phyloP scores from a whole-genome alignment of 495 filamentous ascomycete species.

The Aspergillus ostianus region DNA sequence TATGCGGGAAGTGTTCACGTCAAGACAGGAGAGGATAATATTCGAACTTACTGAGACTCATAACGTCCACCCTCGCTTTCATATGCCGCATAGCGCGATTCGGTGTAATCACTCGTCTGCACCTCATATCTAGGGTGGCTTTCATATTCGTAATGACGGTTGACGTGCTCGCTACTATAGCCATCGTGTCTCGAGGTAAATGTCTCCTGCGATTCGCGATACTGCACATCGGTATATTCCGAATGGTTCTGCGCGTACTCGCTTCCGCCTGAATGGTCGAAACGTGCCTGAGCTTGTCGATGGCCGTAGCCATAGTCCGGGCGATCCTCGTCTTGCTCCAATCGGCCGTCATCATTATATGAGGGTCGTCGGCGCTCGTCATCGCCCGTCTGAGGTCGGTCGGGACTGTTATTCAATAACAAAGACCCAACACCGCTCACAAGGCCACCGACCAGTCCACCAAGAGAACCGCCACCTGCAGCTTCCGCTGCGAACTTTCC shows the following conservation, averaged over 20 bases:
- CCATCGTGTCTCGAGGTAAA: conserved; percentile 21
- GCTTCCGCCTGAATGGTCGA: too few species aligned
- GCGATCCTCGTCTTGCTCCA: neutral
- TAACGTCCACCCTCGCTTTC: neutral
- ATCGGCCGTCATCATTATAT: conserved; percentile 27
- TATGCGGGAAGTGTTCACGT: neutral
- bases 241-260: neutral
- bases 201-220: conserved; percentile 5
- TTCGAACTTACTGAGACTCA: conserved; percentile 14
- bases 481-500: conserved; percentile 44
- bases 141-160: conserved; percentile 9
- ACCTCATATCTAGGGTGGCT: conserved; percentile 6
- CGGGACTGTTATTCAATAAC: conserved; percentile 36
- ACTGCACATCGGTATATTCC: neutral
- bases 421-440: conserved; percentile 48
- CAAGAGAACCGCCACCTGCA: conserved; percentile 47
- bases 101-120: neutral
- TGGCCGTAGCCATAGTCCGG: neutral
- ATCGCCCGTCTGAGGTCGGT: conserved; percentile 21
- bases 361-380: conserved; percentile 21
- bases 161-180: conserved; percentile 11
- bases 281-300: too few species aligned
- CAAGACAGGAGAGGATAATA: neutral
- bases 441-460: conserved; percentile 51
- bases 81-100: conserved; percentile 6